Percentiles rank a stretch among this genome's conserved stretches.
phyloP scores from a whole-genome alignment of 805 yeast species.

The Vanderwaltozyma verrucispora region DNA sequence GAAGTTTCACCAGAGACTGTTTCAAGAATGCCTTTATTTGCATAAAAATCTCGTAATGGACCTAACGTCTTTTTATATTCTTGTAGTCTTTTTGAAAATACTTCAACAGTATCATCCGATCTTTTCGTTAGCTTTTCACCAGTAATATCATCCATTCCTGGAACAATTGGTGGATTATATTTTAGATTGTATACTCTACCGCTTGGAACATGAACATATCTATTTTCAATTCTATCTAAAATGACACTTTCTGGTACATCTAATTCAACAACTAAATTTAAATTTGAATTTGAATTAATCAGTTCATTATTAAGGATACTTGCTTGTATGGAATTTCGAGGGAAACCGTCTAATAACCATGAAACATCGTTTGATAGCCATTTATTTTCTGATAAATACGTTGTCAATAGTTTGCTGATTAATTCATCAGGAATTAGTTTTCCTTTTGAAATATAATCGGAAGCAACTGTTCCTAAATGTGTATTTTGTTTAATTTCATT shows the following conservation, averaged over 20 bases:
- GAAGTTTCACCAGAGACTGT: conserved; percentile 69
- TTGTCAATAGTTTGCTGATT: conserved; percentile 41
- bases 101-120: conserved; percentile 70
- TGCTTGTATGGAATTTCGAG: conserved; percentile 74
- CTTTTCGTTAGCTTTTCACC: conserved; percentile 79
- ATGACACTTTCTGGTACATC: conserved; percentile 83
- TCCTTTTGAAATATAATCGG: conserved; percentile 49
- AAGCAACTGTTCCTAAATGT: conserved; percentile 46
- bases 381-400: conserved; percentile 32
- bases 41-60: conserved; percentile 60
- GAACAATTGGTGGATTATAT: conserved; percentile 79
- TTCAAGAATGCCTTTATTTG: conserved; percentile 36
- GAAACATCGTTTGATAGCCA: conserved; percentile 27
- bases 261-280: conserved; percentile 76
- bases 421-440: conserved; percentile 61
- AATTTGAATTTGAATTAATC: conserved; percentile 27
- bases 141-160: conserved; percentile 78
- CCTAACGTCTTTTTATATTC: conserved; percentile 46
- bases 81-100: conserved; percentile 57
- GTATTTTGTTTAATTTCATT: conserved; percentile 48
- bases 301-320: conserved; percentile 40
- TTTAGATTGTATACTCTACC: conserved; percentile 81
- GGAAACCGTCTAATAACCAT: conserved; percentile 90
- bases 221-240: conserved; percentile 65
- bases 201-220: conserved; percentile 77